Evolutionary conservation across 2,329 filamentous ascomycete genomes (phyloP).

Genomic region (Thielaviopsis punctulata): DNA sequence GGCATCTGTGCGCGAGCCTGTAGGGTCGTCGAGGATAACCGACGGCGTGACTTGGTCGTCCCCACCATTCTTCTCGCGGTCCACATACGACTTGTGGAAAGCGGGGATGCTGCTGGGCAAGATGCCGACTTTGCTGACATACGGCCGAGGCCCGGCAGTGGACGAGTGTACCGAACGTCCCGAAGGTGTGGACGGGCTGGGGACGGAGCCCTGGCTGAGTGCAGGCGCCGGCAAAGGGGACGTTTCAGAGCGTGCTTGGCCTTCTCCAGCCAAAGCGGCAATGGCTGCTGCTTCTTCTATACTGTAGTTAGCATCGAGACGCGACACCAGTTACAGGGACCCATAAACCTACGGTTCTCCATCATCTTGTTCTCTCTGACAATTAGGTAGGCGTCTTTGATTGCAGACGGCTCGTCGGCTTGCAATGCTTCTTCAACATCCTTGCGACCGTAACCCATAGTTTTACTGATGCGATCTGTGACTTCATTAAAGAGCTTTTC

Average conservation of each 20-base stretch:
- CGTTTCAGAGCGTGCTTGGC: not conserved
- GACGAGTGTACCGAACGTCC: slow-evolving; percentile 29
- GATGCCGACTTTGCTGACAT: slow-evolving; percentile 76
- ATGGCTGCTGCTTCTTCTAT: slow-evolving; percentile 21
- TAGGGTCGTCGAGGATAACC: slow-evolving; percentile 29
- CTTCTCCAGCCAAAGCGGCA: slow-evolving; percentile 11
- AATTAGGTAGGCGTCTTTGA: slow-evolving; percentile 98
- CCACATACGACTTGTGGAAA: slow-evolving; percentile 83
- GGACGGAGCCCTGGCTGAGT: not conserved
- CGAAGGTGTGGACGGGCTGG: slow-evolving; percentile 36
- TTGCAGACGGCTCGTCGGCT: slow-evolving; percentile 84
- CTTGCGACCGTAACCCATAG: slow-evolving; percentile 89
- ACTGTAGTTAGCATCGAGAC: slow-evolving; percentile 18
- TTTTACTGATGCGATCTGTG: slow-evolving; percentile 88
- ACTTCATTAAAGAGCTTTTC: slow-evolving; percentile 85
- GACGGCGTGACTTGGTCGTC: slow-evolving; percentile 22
- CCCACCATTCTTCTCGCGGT: slow-evolving; percentile 42
- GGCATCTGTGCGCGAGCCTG: slow-evolving; percentile 40
- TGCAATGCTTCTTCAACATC: slow-evolving; percentile 90
- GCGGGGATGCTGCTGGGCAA: slow-evolving; percentile 79
- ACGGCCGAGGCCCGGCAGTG: slow-evolving; percentile 35
- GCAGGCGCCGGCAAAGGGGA: not conserved
- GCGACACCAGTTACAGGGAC: not conserved
- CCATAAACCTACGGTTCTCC: slow-evolving; percentile 62
- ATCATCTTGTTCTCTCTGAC: slow-evolving; percentile 96